These are phyloP conservation scores for Ogataea thermomethanolica DNA, from an alignment of 805 yeast species.

Conservation along the genomic window DNA sequence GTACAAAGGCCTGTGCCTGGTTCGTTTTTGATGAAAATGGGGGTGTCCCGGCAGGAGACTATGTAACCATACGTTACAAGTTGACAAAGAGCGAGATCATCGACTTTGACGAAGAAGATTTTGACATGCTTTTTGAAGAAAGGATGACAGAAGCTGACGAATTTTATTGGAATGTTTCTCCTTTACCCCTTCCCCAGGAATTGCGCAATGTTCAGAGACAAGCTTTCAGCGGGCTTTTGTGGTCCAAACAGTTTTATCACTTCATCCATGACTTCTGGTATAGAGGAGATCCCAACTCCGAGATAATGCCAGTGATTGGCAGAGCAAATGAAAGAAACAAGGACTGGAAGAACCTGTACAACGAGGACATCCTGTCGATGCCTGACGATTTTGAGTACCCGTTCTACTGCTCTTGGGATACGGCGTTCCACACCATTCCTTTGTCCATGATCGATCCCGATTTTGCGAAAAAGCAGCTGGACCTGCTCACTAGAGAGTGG, in stretches of 20 bases:
- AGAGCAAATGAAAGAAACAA: conserved; percentile 84
- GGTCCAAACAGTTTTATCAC: conserved; percentile 92
- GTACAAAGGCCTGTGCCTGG: conserved; percentile 87
- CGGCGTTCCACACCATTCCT: conserved; percentile 92
- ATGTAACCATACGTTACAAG: conserved; percentile 79
- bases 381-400: conserved; percentile 98
- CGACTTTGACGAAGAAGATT: conserved; percentile 64
- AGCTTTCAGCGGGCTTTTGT: conserved; percentile 88
- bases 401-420: conserved; percentile 95
- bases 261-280: conserved; percentile 85
- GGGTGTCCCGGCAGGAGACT: conserved; percentile 82
- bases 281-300: conserved; percentile 74
- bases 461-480: conserved; percentile 86
- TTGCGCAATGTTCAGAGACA: conserved; percentile 84
- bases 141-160: conserved; percentile 90
- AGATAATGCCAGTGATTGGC: conserved; percentile 73
- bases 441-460: conserved; percentile 91
- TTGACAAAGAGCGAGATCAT: conserved; percentile 37
- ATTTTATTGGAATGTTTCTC: conserved; percentile 84
- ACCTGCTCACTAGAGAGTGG: conserved; percentile 87
- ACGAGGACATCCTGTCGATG: conserved; percentile 81
- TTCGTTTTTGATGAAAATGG: conserved; percentile 72
- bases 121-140: conserved; percentile 63
- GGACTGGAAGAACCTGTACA: conserved; percentile 86
- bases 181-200: conserved; percentile 77